Base-by-base conservation (phyloP, 805 yeast genomes). In the Henningerozyma blattae region DNA sequence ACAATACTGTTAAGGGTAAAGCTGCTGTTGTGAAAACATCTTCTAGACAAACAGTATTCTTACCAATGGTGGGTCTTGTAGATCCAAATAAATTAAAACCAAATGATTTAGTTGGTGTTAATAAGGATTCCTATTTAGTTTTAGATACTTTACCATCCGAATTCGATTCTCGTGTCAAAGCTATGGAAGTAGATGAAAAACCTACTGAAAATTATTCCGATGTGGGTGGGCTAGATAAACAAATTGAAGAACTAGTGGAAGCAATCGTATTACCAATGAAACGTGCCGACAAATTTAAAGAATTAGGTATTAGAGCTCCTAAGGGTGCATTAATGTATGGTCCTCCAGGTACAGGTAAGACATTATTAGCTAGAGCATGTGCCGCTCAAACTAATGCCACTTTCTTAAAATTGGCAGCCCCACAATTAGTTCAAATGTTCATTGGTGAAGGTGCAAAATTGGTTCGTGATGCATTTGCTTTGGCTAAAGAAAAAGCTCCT, bases 281-380 rank as follows among this genome's bases (percentile, higher is more conserved):
- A 59, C 95, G 91, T 58, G 94, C 95, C 17, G 98, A 91, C 36
- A 89, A 91, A 62, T 89, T 91, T 65, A 83, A 83, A 54, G 76
- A 75, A 38, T 67, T 91, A 61, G 99, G 99, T 36, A 87, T 91
- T 54, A 89, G 83, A 56, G 93, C 98, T 13, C 98, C 98, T 38
- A 91, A 91, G 59, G 98, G 98, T 58, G 97, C 95, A 3, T 68
- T 91, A 34, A 85, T 91, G 87, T 91, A 91, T 56, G 99, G 99
- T 25, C 97, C 99, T 7, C 99, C 99, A 34, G 99, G 99, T 58
- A 91, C 98, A 2, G 99, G 99, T 58, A 91, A 91, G 62, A 91
- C 98, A 2, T 66, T 91, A 40, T 68, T 91, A 45, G 99, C 99
- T 8, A 77, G 95, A 57, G 98, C 98, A 2, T 94, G 96, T 64